phyloP scores from a whole-genome alignment of 192 early-diverging fungal species.

The Coemansia sp. region DNA sequence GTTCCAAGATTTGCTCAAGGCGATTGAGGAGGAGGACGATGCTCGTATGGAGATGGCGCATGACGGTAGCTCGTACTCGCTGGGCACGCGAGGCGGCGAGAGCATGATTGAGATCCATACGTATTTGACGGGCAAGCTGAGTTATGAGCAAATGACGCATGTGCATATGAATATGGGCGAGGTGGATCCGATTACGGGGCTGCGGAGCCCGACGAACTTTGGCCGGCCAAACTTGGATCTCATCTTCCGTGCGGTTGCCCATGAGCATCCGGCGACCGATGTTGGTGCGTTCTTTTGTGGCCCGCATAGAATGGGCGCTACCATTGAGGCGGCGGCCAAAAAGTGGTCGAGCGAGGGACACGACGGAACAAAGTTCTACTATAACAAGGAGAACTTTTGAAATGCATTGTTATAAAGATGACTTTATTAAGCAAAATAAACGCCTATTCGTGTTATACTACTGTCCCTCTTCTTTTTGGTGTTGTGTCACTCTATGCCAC shows the following conservation, averaged over 20 bases:
- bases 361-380: conserved; percentile 72
- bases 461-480: neutral
- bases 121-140: conserved; percentile 72
- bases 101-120: conserved; percentile 76
- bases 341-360: conserved; percentile 61
- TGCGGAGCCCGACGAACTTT: conserved; percentile 73
- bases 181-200: conserved; percentile 69
- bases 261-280: conserved; percentile 69
- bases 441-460: neutral
- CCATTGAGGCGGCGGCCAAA: conserved; percentile 64
- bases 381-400: conserved; percentile 68
- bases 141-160: conserved; percentile 58
- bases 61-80: conserved; percentile 19
- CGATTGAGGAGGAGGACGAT: conserved; percentile 76
- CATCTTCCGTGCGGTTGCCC: conserved; percentile 66
- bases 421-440: too few species aligned
- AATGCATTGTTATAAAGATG: neutral
- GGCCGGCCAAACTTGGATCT: conserved; percentile 77
- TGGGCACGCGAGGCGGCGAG: conserved; percentile 19
- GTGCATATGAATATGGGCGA: conserved; percentile 58
- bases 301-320: conserved; percentile 65
- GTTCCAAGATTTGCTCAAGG: conserved; percentile 82
- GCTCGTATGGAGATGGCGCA: conserved; percentile 30
- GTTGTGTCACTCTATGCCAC: neutral
- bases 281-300: conserved; percentile 90